Evolutionary conservation across 1,284 basidiomycete genomes (phyloP).

Genomic region (Ganoderma leucocontextum): DNA sequence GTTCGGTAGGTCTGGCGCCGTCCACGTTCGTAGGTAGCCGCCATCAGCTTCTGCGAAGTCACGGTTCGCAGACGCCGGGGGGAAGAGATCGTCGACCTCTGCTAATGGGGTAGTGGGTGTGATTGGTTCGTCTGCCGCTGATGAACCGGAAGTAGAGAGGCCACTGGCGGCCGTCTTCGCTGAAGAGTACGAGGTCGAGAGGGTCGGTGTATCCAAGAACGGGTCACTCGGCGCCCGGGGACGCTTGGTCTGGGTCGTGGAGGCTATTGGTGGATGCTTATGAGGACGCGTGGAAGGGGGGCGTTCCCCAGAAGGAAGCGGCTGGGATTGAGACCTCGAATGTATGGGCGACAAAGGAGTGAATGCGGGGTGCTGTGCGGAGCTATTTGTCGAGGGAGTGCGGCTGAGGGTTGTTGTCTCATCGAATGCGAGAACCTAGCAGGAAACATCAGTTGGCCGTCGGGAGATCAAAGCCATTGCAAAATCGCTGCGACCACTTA

Average conservation of each 20-base stretch:
- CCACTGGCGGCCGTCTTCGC: conserved; percentile 46
- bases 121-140: conserved; percentile 49
- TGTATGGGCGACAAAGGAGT: conserved; percentile 50
- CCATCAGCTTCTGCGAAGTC: conserved; percentile 56
- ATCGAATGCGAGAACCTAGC: conserved; percentile 63
- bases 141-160: conserved; percentile 42
- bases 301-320: conserved; percentile 49
- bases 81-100: conserved; percentile 48
- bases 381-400: conserved; percentile 46
- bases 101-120: conserved; percentile 46
- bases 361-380: conserved; percentile 45
- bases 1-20: conserved; percentile 72
- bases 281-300: conserved; percentile 43
- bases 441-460: conserved; percentile 19
- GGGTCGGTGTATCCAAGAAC: conserved; percentile 73
- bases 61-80: conserved; percentile 41
- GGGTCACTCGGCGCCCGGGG: conserved; percentile 80
- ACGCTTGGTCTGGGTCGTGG: conserved; percentile 61
- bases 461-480: background rate
- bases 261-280: conserved; percentile 48
- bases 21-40: conserved; percentile 69
- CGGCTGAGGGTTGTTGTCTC: conserved; percentile 58
- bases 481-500: conserved; percentile 46
- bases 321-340: conserved; percentile 63
- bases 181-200: conserved; percentile 67